Percentiles rank a stretch among this genome's conserved stretches.
phyloP scores from a whole-genome alignment of 257 asterid species.

The Solanum chiquidenum region DNA sequence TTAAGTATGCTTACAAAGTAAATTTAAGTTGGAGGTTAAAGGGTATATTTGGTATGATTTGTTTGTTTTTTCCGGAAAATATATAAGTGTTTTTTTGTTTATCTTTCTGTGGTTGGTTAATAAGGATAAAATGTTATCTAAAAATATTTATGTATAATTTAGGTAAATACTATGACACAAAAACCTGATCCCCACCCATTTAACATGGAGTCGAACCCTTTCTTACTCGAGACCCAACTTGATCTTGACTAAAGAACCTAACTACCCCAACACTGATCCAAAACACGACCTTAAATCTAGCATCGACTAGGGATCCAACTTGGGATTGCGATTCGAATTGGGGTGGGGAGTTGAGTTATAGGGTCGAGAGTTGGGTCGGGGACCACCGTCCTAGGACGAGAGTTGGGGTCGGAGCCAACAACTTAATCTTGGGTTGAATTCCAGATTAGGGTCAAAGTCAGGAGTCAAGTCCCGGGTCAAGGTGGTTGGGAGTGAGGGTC shows the following conservation, averaged over 20 bases:
- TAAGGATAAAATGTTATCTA: neutral
- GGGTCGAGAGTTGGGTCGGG: neutral
- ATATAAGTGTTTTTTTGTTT: too few species aligned
- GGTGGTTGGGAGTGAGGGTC: neutral
- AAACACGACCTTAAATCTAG: neutral
- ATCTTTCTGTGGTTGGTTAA: neutral
- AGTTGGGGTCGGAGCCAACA: too few species aligned
- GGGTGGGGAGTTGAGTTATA: neutral
- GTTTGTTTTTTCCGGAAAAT: too few species aligned
- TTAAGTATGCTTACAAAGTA: neutral
- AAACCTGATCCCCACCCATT: neutral
- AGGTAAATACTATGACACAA: too few species aligned
- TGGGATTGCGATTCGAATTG: neutral
- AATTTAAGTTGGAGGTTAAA: neutral
- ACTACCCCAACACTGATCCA: neutral
- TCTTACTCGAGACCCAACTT: too few species aligned
- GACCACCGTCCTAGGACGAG: neutral
- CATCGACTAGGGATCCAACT: too few species aligned
- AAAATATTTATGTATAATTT: too few species aligned
- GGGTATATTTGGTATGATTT: neutral
- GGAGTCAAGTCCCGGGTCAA: neutral
- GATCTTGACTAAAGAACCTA: neutral
- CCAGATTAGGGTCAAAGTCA: neutral
- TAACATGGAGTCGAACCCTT: too few species aligned
- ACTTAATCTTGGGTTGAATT: neutral